Evolutionary conservation across 225 moss, liverwort and hornwort genomes (phyloP).

Genomic region (Physcomitrium patens): DNA sequence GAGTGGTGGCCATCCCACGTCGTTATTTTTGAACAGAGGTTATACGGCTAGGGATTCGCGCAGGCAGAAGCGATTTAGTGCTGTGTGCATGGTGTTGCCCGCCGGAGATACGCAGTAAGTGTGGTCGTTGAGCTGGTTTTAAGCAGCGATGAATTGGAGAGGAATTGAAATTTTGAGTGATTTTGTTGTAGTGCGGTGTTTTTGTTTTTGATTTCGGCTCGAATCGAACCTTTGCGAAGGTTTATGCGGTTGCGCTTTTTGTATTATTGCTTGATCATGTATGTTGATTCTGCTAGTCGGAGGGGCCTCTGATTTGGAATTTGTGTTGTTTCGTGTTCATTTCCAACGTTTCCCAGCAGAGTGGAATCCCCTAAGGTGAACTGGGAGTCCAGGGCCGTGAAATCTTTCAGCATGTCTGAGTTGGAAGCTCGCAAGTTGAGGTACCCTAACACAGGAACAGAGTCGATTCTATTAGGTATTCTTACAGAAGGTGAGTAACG

Average conservation of each 20-base stretch:
- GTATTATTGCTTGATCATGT: neutral
- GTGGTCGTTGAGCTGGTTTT: neutral
- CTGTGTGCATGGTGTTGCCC: slow-evolving; percentile 53
- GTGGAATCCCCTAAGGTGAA: slow-evolving; percentile 51
- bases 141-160: slow-evolving; percentile 1
- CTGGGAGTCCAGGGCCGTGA: slow-evolving; percentile 98
- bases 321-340: neutral
- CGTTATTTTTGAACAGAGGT: slow-evolving; percentile 30
- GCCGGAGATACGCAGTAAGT: slow-evolving; percentile 53
- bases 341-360: slow-evolving; percentile 19
- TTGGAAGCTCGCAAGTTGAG: slow-evolving; percentile 97
- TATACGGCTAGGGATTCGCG: slow-evolving; percentile 22
- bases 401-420: slow-evolving; percentile 96
- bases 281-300: neutral
- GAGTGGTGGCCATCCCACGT: slow-evolving; percentile 37
- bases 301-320: neutral
- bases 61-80: slow-evolving; percentile 26
- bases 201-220: neutral
- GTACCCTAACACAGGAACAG: slow-evolving; percentile 96
- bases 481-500: slow-evolving; percentile 80
- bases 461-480: slow-evolving; percentile 89
- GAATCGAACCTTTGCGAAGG: neutral
- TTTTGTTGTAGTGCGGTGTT: too few species aligned
- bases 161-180: neutral
- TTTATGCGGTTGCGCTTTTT: neutral